phyloP scores from a whole-genome alignment of 768 basidiomycete species.

The Xanthoconium stramineum region DNA sequence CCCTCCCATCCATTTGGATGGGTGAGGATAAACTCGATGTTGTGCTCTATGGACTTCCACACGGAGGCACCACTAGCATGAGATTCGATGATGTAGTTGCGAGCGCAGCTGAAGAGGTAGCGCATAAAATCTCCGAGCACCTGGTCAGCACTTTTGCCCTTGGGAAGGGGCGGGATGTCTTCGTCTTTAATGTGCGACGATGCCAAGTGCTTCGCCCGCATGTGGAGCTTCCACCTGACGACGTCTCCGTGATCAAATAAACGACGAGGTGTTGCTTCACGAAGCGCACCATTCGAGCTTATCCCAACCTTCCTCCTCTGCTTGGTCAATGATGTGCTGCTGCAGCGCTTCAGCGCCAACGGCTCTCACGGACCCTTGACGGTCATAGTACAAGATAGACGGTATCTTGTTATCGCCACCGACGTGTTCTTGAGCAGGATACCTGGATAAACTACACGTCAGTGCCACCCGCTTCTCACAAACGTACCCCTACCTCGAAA shows the following conservation, averaged over 20 bases:
- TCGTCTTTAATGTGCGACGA: constrained; percentile 21
- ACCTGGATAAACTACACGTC: constrained; percentile 26
- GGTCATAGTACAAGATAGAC: constrained; percentile 46
- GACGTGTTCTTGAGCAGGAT: constrained; percentile 45
- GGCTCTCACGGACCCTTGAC: constrained; percentile 36
- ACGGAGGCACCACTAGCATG: constrained; percentile 24
- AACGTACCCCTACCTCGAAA: constrained; percentile 20
- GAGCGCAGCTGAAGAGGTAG: constrained; percentile 24
- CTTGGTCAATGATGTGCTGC: constrained; percentile 1
- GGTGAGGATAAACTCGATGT: constrained; percentile 3
- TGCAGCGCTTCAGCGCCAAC: constrained; percentile 38
- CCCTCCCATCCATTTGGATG: constrained; percentile 10
- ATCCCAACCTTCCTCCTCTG: constrained; percentile 2
- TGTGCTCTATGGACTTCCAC: constrained; percentile 4
- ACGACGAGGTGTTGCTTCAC: not conserved
- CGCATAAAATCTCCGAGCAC: constrained; percentile 27
- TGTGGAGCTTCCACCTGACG: constrained; percentile 26
- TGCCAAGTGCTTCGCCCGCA: constrained; percentile 27
- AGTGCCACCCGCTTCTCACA: not conserved
- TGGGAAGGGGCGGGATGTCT: constrained; percentile 23
- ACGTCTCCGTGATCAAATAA: not conserved
- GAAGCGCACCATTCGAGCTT: constrained; percentile 2
- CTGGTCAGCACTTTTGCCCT: constrained; percentile 14
- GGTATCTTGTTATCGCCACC: constrained; percentile 49
- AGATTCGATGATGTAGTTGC: constrained; percentile 21